Conservation (phyloP, 2,329 filamentous ascomycete genomes). For the Aspergillus floridensis region DNA sequence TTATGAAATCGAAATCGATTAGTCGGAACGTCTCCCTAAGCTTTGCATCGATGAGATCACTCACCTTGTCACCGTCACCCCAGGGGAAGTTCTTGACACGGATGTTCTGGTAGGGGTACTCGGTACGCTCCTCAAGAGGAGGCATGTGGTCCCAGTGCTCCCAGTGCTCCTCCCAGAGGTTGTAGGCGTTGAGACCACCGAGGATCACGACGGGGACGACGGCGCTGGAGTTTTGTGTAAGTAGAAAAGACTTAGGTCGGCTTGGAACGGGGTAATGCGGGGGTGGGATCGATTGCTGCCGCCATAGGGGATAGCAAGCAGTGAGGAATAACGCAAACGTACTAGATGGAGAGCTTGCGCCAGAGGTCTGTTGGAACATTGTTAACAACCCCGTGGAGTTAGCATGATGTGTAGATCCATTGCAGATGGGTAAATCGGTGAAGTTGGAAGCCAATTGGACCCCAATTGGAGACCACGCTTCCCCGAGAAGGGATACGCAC, state of each 20-base stretch:
- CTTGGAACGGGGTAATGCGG: neutral
- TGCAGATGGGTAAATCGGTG: neutral
- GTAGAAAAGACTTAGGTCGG: neutral
- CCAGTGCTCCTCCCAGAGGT: constrained; percentile 95
- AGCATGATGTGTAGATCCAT: constrained; percentile 15
- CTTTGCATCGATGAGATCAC: constrained; percentile 21
- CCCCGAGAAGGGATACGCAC: constrained; percentile 53
- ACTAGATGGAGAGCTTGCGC: constrained; percentile 96
- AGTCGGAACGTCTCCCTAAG: constrained; percentile 9
- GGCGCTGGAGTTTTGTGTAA: constrained; percentile 55
- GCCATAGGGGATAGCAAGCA: constrained; percentile 10
- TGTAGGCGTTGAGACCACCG: constrained; percentile 77
- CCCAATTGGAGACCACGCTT: constrained; percentile 9
- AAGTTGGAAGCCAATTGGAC: neutral
- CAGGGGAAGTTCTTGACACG: constrained; percentile 92
- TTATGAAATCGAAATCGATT: neutral
- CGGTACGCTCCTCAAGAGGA: constrained; percentile 82
- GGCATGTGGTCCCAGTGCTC: constrained; percentile 86
- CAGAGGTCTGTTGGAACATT: constrained; percentile 67
- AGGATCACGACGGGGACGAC: constrained; percentile 71
- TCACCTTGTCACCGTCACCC: constrained; percentile 93
- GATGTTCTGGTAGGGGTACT: constrained; percentile 98
- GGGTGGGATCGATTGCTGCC: neutral
- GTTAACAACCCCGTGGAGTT: constrained; percentile 21
- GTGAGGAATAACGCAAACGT: constrained; percentile 46